phyloP scores from a whole-genome alignment of 768 basidiomycete genomes.

The Lentinula guzmanii region DNA sequence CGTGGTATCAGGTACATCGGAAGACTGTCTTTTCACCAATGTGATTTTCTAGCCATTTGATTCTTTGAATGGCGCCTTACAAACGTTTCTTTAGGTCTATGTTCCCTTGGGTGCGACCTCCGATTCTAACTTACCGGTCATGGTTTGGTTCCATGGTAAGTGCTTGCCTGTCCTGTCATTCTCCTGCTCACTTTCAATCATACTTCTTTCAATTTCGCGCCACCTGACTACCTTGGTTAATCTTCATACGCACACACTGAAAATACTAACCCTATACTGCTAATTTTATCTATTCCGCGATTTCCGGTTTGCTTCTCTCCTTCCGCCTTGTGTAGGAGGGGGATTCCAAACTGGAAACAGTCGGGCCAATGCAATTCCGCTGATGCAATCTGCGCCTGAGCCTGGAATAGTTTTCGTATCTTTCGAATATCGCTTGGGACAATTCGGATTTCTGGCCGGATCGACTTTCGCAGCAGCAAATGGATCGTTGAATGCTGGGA shows the following conservation, averaged over 20 bases:
- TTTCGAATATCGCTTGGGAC: conserved; percentile 36
- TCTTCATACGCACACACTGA: background rate
- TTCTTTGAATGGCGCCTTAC: background rate
- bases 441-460: conserved; percentile 35
- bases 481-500: conserved; percentile 31
- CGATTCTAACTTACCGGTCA: conserved; percentile 17
- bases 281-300: background rate
- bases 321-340: conserved; percentile 23
- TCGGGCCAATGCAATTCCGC: conserved; percentile 23
- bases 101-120: conserved; percentile 10
- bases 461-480: conserved; percentile 9
- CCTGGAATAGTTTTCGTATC: conserved; percentile 33
- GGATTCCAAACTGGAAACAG: conserved; percentile 33
- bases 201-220: background rate
- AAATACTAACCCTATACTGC: background rate
- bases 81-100: conserved; percentile 9
- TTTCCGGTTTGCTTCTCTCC: background rate
- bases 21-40: conserved; percentile 40
- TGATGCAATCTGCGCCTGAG: conserved; percentile 23
- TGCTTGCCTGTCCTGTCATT: background rate
- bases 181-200: background rate
- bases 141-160: conserved; percentile 38
- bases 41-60: conserved; percentile 14
- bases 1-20: conserved; percentile 24
- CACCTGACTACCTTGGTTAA: background rate